Evolutionary conservation across 805 yeast genomes (phyloP).

Genomic region (Cyberlindnera galapagoensis): DNA sequence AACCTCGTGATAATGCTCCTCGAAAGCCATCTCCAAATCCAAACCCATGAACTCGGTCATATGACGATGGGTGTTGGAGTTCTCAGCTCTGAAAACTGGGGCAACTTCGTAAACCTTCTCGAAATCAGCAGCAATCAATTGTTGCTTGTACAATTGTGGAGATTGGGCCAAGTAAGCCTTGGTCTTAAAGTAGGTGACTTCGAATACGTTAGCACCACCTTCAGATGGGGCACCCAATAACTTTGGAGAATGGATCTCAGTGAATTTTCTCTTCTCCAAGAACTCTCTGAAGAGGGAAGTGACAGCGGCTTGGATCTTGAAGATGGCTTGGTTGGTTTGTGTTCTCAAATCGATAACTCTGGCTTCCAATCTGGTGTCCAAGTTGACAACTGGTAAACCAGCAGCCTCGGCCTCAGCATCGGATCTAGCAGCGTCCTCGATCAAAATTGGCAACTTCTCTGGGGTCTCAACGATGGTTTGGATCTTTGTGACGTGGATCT

Average conservation of each 20-base stretch:
- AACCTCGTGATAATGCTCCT: conserved; percentile 96
- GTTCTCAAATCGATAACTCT: conserved; percentile 97
- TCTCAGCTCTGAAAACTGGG: conserved; percentile 98
- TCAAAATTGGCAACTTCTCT: conserved; percentile 83
- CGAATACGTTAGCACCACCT: conserved; percentile 97
- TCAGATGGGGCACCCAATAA: conserved; percentile 93
- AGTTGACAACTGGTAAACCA: conserved; percentile 88
- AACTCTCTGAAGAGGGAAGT: conserved; percentile 86
- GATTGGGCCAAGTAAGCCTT: conserved; percentile 95
- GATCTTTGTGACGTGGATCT: conserved; percentile 70
- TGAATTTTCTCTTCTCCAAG: conserved; percentile 57
- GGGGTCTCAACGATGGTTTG: conserved; percentile 83
- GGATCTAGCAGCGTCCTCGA: conserved; percentile 95
- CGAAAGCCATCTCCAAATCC: conserved; percentile 97
- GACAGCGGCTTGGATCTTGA: conserved; percentile 89
- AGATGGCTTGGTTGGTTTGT: conserved; percentile 94
- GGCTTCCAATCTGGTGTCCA: conserved; percentile 92
- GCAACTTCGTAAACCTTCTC: conserved; percentile 95
- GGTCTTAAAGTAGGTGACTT: conserved; percentile 86
- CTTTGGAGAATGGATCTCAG: conserved; percentile 95
- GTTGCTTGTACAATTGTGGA: conserved; percentile 97
- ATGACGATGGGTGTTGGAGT: conserved; percentile 98
- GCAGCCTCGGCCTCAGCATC: conserved; percentile 91
- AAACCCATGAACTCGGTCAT: conserved; percentile 98
- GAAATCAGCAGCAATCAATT: conserved; percentile 95